Base-by-base conservation (phyloP, 305 asterid species). In the Fraxinus paxiana region DNA sequence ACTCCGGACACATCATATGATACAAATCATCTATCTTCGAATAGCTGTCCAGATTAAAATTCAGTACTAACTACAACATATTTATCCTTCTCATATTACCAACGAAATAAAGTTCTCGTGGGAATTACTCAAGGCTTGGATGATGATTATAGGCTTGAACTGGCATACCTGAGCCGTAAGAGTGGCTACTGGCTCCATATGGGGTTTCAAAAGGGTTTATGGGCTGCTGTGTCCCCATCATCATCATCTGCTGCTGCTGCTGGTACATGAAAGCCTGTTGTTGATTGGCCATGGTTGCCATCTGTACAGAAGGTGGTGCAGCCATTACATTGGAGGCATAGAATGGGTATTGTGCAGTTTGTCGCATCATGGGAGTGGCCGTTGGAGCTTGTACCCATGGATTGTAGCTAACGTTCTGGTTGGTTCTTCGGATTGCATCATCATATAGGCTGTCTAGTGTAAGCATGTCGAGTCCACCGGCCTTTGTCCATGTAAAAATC, bases 381-480 rank as follows among this genome's bases (percentile, higher is more conserved):
- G 77, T 82, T 13, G 87, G 82, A 51, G 85, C 76, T 51, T 73
- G 77, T 63, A 84, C 87, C 92, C 92, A 89, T n/a, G 92, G 92
- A 72, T 84, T 87, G 78, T 87, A 86, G 83, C 88, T 84, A n/a
- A 80, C 82, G 10, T 84, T 81, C 61, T 86, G 90, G 88, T 78
- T 89, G 86, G 73, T 86, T 84, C 89, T 85, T 87, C 92, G 84
- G 65, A 85, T 79, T 82, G 92, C 92, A 71, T 89, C 92, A 26
- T 89, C 92, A 41, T 89, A 87, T 46, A 89, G 81, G 84, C 90
- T 89, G 83, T 89, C 87, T 72, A 89, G 85, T 34, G 92, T 87
- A 74, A 89, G 88, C 79, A 81, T 82, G 88, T 89, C 92, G 43
- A 89, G 83, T 22, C 92, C 89, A 73, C 88, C 90, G 8, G 85